These are phyloP conservation scores for Geranium brycei DNA, from an alignment of 345 rosid genomes.

Conservation along the genomic window DNA sequence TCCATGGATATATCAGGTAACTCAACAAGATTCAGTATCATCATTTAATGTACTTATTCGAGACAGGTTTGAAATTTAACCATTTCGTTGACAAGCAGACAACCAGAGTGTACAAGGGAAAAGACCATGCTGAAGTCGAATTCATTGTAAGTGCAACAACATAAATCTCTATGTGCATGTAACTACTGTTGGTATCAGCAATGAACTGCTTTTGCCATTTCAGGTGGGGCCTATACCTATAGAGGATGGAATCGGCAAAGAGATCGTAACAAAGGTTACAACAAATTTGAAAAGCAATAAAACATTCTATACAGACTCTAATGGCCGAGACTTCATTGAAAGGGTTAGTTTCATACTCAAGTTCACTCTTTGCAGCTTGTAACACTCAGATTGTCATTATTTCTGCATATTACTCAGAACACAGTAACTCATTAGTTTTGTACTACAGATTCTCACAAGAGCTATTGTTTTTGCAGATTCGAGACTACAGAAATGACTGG, in stretches of 20 bases:
- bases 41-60: too few species aligned
- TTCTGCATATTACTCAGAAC: too few species aligned
- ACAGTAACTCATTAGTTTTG: too few species aligned
- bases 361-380: background rate
- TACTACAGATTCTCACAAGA: background rate
- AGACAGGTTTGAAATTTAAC: background rate
- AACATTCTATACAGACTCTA: conserved; percentile 19
- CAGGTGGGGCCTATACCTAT: conserved; percentile 19
- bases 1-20: conserved; percentile 85
- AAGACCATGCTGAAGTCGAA: conserved; percentile 90
- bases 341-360: conserved; percentile 12
- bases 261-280: conserved; percentile 15
- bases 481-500: conserved; percentile 90
- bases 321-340: conserved; percentile 17
- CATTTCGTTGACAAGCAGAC: conserved; percentile 29
- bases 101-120: conserved; percentile 66
- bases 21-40: background rate
- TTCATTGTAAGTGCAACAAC: conserved; percentile 46
- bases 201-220: background rate
- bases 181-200: background rate
- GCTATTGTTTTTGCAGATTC: conserved; percentile 40
- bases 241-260: conserved; percentile 17
- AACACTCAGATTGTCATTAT: too few species aligned
- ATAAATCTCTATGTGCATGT: background rate
- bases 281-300: conserved; percentile 15